Evolutionary conservation across 495 filamentous ascomycete genomes (phyloP), one percentile per base, ranked within the genome.

Genomic region (Hapsidospora chrysogenum): DNA sequence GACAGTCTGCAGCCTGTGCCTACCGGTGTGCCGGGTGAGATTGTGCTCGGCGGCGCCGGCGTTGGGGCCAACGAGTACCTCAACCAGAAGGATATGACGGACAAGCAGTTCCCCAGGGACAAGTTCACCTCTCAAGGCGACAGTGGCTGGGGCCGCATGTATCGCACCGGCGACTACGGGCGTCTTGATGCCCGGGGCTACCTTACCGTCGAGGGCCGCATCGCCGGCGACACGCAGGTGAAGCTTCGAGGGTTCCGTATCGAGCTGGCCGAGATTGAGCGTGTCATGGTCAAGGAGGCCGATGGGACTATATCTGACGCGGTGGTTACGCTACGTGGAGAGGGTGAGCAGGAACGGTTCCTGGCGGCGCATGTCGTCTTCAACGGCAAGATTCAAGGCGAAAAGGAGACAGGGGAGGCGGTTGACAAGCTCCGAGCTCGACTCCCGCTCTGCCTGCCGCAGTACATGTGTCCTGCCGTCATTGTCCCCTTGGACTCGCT

Each of bases 211-310:
- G 31, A 49, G 1, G 52, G 54, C 2, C 58, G 69, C 1, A 55
- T 66, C 4, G 40, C 37, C 0, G 64, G 63, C 4, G 61, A 65
- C 36, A 63, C 54, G 5, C 62, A 68, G 41, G 41, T 71, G 22
- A 73, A 74, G 37, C 26, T 74, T 3, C 46, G 59, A 0, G 70
- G 70, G 0, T 33, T 69, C 5, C 63, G 68, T 0, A 57, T 74
- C 9, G 66, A 74, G 3, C 37, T 74, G 0, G 33, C 50, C 9
- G 70, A 74, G 9, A 50, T 73, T 4, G 66, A 68, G 40, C 16
- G n/a, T 1, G 38, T 41, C 6, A 48, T 70, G 0, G 1, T 68
- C 3, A 8, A 36, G 1, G 31, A 42, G 0, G 39, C 54, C 2
- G 33, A 46, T 0, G 56, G 54, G 1, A 18, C 15, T 0, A 7